phyloP scores from a whole-genome alignment of 495 filamentous ascomycete genomes.

The Podospora bellae-mahoneyi region DNA sequence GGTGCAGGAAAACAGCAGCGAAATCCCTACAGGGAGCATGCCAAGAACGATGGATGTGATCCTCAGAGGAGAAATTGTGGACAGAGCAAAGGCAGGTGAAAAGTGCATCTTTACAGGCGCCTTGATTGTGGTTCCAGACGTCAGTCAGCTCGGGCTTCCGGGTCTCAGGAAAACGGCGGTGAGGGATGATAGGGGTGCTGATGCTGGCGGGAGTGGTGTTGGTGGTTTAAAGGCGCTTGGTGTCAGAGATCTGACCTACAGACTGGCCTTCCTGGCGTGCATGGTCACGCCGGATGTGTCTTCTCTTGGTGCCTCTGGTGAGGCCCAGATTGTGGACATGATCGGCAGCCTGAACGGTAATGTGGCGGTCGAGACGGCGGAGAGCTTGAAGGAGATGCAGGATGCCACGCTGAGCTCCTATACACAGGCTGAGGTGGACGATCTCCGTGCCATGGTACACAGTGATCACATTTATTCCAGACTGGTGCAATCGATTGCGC shows the following conservation, averaged over 20 bases:
- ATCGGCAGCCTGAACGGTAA: slow-evolving; percentile 76
- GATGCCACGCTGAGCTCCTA: slow-evolving; percentile 81
- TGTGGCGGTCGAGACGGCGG: slow-evolving; percentile 55
- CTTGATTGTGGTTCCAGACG: slow-evolving; percentile 93
- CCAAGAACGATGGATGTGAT: slow-evolving; percentile 97
- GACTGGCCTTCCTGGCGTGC: slow-evolving; percentile 93
- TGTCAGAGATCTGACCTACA: slow-evolving; percentile 92
- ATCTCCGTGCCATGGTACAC: slow-evolving; percentile 89
- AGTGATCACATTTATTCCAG: slow-evolving; percentile 90
- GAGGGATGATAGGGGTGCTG: slow-evolving; percentile 76
- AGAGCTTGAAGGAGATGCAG: slow-evolving; percentile 78
- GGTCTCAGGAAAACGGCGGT: slow-evolving; percentile 82
- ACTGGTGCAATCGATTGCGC: slow-evolving; percentile 92
- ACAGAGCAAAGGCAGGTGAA: slow-evolving; percentile 93
- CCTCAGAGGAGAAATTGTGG: slow-evolving; percentile 95
- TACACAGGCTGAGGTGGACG: slow-evolving; percentile 79
- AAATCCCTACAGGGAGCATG: slow-evolving; percentile 99
- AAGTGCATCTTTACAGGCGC: slow-evolving; percentile 97
- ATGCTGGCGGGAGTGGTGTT: slow-evolving; percentile 78
- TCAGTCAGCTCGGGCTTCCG: slow-evolving; percentile 89
- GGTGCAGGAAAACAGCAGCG: slow-evolving; percentile 94
- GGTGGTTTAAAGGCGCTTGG: slow-evolving; percentile 87
- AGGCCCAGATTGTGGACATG: slow-evolving; percentile 58
- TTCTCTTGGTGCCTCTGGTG: slow-evolving; percentile 57
- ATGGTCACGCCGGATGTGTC: slow-evolving; percentile 94